Base-by-base conservation (phyloP, 371 early-diverging fungal genomes). In the Mortierella sp. region DNA sequence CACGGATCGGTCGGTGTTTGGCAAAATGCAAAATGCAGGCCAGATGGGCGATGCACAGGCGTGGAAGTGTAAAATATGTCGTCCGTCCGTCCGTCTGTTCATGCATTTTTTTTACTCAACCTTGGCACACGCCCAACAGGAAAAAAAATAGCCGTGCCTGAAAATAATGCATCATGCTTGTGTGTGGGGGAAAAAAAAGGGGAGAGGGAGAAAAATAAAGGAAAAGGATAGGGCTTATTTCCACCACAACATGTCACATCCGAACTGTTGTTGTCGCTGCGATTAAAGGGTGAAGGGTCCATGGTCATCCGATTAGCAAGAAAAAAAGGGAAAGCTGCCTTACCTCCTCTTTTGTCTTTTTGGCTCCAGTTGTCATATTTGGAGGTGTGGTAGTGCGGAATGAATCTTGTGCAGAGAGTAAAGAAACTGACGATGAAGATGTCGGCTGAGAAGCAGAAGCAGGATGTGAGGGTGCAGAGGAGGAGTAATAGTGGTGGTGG, bases 331-430 rank as follows among this genome's bases (percentile, higher is more conserved):
- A 24, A n/a, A n/a, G n/a, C n/a, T n/a, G n/a, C 39, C 63, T 71
- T 76, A 76, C 77, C 77, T 76, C 77, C 48, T 76, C 77, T 53
- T 76, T 76, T 71, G 44, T 66, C 63, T 48, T 76, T 58, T 76
- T 76, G 58, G 68, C 66, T 39, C 71, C 55, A 8, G 43, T 61
- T 39, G 72, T 43, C 55, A 70, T 67, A 26, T n/a, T 63, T 22
- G 63, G 58, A 19, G 58, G 58, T 58, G 58, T 58, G 8, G 37
- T 58, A 37, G 58, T 58, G 58, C 58, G 58, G 58, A 58, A 58
- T 34, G 58, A 37, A 58, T 58, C 58, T 58, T 58, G 58, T 22
- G 58, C 58, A 22, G 58, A 58, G 34, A 58, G 19, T 58, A 37
- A 22, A 10, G 64, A 24, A 63, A 52, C 26, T 44, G 71, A n/a